Evolutionary conservation across 2,329 filamentous ascomycete species (phyloP).

Genomic region (Escovopsis weberi): DNA sequence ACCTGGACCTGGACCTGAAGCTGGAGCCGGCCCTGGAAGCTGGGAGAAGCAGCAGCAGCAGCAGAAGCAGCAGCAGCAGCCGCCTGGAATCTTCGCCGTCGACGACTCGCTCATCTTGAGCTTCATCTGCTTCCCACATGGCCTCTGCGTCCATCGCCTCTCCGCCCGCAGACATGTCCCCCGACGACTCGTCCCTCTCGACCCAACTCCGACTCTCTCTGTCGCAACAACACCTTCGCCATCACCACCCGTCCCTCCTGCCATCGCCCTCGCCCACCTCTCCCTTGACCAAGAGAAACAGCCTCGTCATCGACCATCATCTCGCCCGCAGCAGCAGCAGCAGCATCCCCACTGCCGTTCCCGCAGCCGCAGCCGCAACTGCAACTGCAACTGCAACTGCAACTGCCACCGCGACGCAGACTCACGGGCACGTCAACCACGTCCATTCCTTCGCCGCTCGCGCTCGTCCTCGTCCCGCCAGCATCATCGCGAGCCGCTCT

Average conservation of each 20-base stretch:
- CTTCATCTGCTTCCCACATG: conserved; percentile 7
- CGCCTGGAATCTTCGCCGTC: background rate
- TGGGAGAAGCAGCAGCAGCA: too few species aligned
- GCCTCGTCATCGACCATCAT: too few species aligned
- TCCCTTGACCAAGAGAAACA: too few species aligned
- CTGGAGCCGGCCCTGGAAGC: too few species aligned
- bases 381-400: background rate
- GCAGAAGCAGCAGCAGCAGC: too few species aligned
- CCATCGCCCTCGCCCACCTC: background rate
- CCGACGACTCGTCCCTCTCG: conserved; percentile 9
- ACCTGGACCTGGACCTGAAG: too few species aligned
- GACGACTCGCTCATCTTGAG: conserved; percentile 1
- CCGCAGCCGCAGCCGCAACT: conserved; percentile 4
- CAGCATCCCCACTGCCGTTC: background rate
- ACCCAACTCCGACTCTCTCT: background rate
- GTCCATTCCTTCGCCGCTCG: background rate
- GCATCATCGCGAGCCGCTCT: too few species aligned
- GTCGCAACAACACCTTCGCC: conserved; percentile 2
- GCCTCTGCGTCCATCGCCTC: conserved; percentile 5
- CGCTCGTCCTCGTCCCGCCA: background rate
- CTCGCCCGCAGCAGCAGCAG: too few species aligned
- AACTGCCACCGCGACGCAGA: background rate
- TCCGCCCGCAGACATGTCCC: conserved; percentile 16
- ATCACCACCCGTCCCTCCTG: background rate
- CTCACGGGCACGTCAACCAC: too few species aligned